These are phyloP conservation scores for Gentiana straminea DNA, from an alignment of 257 asterid species.

Conservation along the genomic window DNA sequence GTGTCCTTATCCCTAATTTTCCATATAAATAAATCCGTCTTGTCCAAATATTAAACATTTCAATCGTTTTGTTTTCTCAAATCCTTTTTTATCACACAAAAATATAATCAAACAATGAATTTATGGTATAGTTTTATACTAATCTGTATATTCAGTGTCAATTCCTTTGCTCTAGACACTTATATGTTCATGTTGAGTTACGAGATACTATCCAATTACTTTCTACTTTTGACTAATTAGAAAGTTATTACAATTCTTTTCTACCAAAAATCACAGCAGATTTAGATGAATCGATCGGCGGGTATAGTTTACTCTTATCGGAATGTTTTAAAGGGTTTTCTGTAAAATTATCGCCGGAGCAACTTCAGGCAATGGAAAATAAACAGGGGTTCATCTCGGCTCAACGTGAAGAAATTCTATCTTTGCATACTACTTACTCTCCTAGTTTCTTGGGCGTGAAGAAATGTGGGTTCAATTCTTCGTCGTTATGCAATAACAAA, in stretches of 20 bases:
- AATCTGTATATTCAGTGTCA: background rate
- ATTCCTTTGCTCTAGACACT: slow-evolving; percentile 4
- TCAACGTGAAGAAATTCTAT: background rate
- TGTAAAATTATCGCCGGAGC: slow-evolving; percentile 12
- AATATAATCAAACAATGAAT: background rate
- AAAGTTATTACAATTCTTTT: slow-evolving; percentile 18
- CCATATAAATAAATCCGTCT: slow-evolving; percentile 10
- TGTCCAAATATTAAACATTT: too few relatives aligned
- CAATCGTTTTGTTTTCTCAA: too few relatives aligned
- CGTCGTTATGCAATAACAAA: too few relatives aligned
- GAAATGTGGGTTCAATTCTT: too few relatives aligned
- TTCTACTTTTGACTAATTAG: slow-evolving; percentile 6
- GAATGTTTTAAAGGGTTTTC: slow-evolving; percentile 21
- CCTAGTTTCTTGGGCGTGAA: background rate
- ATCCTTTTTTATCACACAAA: too few relatives aligned
- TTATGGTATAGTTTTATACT: background rate
- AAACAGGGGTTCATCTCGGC: slow-evolving; percentile 19
- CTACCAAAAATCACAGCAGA: too few relatives aligned
- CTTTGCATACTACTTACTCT: too few relatives aligned
- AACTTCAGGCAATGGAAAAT: background rate
- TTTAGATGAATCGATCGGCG: too few relatives aligned
- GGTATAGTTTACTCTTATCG: slow-evolving; percentile 8
- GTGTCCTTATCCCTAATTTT: background rate
- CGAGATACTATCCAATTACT: background rate
- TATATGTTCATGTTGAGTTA: slow-evolving; percentile 27